Evolutionary conservation across 345 rosid species (phyloP).

Genomic region (Heritiera littoralis): DNA sequence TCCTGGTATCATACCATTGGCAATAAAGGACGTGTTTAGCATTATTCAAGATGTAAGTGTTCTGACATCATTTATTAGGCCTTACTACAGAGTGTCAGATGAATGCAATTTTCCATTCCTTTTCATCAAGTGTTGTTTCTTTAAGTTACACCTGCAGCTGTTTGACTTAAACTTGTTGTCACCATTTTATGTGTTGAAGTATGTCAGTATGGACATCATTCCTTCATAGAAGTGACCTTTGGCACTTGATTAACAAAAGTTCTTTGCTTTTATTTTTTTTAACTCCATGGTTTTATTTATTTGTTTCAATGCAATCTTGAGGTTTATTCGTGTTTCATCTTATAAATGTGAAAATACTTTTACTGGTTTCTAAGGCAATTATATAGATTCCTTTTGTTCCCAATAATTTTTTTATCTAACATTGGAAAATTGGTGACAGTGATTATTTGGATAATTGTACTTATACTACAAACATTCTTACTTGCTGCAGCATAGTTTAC

Average conservation of each 20-base stretch:
- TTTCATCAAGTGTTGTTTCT: neutral
- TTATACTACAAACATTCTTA: conserved; percentile 7
- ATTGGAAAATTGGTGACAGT: neutral
- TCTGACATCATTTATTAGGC: conserved; percentile 6
- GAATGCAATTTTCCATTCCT: conserved; percentile 7
- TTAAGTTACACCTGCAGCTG: neutral
- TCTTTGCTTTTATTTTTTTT: conserved; percentile 1
- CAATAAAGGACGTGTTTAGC: conserved; percentile 98
- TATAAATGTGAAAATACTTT: neutral
- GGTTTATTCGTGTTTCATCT: neutral
- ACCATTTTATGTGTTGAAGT: conserved; percentile 11
- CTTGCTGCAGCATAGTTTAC: neutral
- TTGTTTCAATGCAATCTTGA: neutral
- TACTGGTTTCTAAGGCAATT: neutral
- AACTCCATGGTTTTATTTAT: neutral
- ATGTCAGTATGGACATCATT: conserved; percentile 1
- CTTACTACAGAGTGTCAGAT: neutral
- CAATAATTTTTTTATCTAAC: neutral
- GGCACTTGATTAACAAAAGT: neutral
- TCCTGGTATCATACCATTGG: conserved; percentile 97
- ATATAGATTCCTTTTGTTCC: neutral
- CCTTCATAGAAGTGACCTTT: neutral
- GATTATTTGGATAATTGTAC: neutral
- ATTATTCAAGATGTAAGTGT: conserved; percentile 93
- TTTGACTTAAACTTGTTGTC: neutral